Evolutionary conservation across 2,329 filamentous ascomycete species (phyloP).

Genomic region (Nemania serpens): DNA sequence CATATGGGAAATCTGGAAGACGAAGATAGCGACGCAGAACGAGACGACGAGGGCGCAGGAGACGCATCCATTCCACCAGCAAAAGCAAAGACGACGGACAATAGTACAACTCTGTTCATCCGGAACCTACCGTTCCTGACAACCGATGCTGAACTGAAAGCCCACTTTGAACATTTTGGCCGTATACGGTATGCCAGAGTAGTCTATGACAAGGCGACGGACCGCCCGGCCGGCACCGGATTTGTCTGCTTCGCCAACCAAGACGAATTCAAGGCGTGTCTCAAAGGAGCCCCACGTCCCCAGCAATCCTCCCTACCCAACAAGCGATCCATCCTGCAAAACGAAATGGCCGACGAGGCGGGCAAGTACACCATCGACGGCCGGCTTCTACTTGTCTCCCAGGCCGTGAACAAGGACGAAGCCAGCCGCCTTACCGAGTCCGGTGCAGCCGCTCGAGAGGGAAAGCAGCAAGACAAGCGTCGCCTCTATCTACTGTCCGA

Average conservation of each 20-base stretch:
- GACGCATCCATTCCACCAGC: slow-evolving; percentile 16
- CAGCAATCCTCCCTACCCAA: slow-evolving; percentile 53
- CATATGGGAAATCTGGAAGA: slow-evolving; percentile 60
- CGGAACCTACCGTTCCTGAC: slow-evolving; percentile 92
- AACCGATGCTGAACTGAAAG: slow-evolving; percentile 79
- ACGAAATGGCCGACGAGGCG: slow-evolving; percentile 78
- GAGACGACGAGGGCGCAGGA: slow-evolving; percentile 46
- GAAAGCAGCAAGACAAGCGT: slow-evolving; percentile 82
- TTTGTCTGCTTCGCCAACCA: slow-evolving; percentile 90
- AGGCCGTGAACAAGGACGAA: slow-evolving; percentile 82
- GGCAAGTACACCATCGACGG: slow-evolving; percentile 91
- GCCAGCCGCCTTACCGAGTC: slow-evolving; percentile 76
- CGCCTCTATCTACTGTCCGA: slow-evolving; percentile 86
- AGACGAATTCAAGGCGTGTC: slow-evolving; percentile 75
- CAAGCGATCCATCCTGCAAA: slow-evolving; percentile 84
- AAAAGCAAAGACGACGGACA: slow-evolving; percentile 57
- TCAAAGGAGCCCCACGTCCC: slow-evolving; percentile 72
- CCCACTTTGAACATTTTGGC: slow-evolving; percentile 88
- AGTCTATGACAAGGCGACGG: slow-evolving; percentile 83
- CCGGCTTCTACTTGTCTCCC: slow-evolving; percentile 80
- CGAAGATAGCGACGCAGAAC: slow-evolving; percentile 43
- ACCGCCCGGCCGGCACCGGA: slow-evolving; percentile 86
- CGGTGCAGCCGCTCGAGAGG: slow-evolving; percentile 66
- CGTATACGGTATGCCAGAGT: slow-evolving; percentile 88
- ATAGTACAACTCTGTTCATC: slow-evolving; percentile 83